Conservation (phyloP, 768 basidiomycete genomes). For the Daedaleopsis sinensis region DNA sequence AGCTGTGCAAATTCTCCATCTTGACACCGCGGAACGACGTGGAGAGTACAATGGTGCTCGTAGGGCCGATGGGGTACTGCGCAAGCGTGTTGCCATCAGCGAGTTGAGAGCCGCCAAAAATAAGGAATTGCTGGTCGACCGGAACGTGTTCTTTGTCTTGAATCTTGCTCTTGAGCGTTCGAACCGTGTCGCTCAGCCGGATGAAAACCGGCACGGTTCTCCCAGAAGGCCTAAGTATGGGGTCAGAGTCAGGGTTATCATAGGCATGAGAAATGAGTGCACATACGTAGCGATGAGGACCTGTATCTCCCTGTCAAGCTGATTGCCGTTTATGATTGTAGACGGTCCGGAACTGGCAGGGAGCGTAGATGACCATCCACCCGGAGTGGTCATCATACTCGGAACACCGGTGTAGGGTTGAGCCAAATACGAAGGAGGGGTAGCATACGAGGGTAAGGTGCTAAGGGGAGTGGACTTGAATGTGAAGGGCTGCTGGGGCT, state of each 20-base stretch:
- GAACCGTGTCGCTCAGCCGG: background rate
- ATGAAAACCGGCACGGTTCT: background rate
- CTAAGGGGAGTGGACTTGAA: background rate
- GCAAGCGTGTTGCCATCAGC: background rate
- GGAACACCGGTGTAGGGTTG: no score
- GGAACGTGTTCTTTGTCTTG: background rate
- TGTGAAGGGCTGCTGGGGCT: background rate
- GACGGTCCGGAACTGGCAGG: background rate
- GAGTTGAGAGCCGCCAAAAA: background rate
- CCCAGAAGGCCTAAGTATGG: background rate
- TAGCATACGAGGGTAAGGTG: background rate
- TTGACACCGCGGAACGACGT: background rate
- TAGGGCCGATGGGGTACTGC: background rate
- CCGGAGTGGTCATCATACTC: no score
- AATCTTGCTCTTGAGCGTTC: background rate
- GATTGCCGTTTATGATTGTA: background rate
- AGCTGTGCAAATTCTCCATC: background rate
- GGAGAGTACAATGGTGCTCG: background rate
- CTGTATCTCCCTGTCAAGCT: background rate
- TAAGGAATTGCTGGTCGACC: background rate
- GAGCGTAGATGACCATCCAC: background rate
- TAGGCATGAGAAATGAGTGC: background rate
- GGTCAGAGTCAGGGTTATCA: background rate
- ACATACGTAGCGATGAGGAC: background rate
- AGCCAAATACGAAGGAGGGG: background rate